These are phyloP conservation scores for Cystobasidiaceae sp. DNA, from an alignment of 1,284 basidiomycete genomes.

Conservation along the genomic window DNA sequence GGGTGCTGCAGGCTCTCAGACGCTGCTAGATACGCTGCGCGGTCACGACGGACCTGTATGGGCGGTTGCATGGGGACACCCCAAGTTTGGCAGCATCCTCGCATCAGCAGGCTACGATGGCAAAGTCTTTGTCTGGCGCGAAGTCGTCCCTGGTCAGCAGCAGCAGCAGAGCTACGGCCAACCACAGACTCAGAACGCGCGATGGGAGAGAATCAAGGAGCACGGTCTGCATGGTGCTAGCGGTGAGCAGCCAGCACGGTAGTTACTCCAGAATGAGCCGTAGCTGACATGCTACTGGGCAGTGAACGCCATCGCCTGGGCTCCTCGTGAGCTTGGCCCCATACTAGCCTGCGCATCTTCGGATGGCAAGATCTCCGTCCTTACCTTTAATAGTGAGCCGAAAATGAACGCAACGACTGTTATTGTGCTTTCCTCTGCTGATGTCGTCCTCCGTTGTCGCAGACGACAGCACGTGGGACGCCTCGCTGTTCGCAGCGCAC, in stretches of 20 bases:
- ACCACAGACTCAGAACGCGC: constrained; percentile 51
- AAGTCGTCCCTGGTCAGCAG: constrained; percentile 53
- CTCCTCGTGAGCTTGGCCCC: constrained; percentile 92
- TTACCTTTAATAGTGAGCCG: constrained; percentile 90
- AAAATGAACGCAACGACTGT: not conserved
- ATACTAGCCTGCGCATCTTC: constrained; percentile 97
- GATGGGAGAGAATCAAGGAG: constrained; percentile 95
- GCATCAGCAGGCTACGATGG: constrained; percentile 98
- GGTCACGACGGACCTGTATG: constrained; percentile 94
- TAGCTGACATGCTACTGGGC: not conserved
- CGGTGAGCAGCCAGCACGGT: constrained; percentile 53
- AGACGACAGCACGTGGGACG: constrained; percentile 96
- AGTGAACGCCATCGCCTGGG: constrained; percentile 99
- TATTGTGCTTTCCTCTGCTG: not conserved
- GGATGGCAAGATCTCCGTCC: constrained; percentile 92
- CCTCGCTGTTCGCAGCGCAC: constrained; percentile 91
- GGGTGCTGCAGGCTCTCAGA: constrained; percentile 1
- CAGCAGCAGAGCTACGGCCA: constrained; percentile 49
- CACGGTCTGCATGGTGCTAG: constrained; percentile 90
- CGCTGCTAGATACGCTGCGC: constrained; percentile 29
- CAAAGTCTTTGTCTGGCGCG: constrained; percentile 98
- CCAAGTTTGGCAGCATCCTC: constrained; percentile 91
- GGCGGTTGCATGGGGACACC: constrained; percentile 99
- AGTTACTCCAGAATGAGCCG: not conserved
- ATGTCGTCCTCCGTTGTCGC: constrained; percentile 1